Evolutionary conservation across 257 asterid genomes (phyloP), one percentile per base, ranked within the genome.

Genomic region (Solanum dulcamara): DNA sequence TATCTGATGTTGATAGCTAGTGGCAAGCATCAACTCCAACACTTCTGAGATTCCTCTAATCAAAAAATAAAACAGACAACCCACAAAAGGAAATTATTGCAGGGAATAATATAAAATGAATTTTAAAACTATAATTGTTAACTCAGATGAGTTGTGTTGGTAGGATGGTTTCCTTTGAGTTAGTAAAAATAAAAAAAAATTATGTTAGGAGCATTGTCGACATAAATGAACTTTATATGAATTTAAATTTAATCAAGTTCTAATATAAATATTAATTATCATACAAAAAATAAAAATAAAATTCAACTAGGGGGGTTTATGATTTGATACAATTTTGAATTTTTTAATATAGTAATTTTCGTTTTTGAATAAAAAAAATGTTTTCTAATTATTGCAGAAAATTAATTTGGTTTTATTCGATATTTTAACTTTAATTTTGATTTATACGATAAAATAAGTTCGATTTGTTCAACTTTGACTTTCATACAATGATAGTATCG

Each of bases 21-120:
- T 75, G 81, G 59, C 59, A 42, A 42, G 33, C 81, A 75, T 40
- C 59, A 75, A 75, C 81, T 75, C 24, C 38, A 42, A 44, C 59
- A 72, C 35, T n/a, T 72, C 53, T 72, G 55, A 37, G 81, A 72
- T 40, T 72, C 81, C 33, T 72, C 81, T 12, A 4, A 37, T 37
- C 2, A 71, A n/a, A 38, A 71, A 38, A 38, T 0, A 5, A 38
- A 22, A 37, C 1, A 72, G 7, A 40, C 55, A 38, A 22, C 6
- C 37, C 20, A 72, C 32, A n/a, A 2, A 38, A 40, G 28, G 11
- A n/a, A 72, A 40, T 20, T 40, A 62, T 62, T 62, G 1, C 18
- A 1, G 6, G 81, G 9, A 13, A 40, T 26, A 30, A 64, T 2
- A 72, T 12, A 68, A 12, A 72, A 72, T 20, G 17, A 40, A 40